A percentile compares a stretch with the other conserved stretches of the same genome.
These are phyloP conservation scores for Nicotiana noctiflora DNA, from an alignment of 257 asterid genomes.

Conservation along the genomic window DNA sequence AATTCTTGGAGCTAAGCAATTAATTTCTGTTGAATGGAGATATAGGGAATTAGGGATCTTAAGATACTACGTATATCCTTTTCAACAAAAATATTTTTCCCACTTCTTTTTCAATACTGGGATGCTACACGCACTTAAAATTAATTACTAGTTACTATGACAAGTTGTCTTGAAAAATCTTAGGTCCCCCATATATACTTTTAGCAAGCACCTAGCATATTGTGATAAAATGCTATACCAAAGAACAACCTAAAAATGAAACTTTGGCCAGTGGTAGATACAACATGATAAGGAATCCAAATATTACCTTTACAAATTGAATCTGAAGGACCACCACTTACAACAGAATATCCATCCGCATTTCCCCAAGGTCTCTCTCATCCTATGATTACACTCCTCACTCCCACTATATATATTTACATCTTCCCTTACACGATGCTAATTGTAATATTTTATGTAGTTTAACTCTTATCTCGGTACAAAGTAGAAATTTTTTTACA, in stretches of 20 bases:
- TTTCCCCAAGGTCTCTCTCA: constrained; percentile 10
- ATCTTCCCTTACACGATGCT: background rate
- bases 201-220: background rate
- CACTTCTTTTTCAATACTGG: background rate
- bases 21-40: background rate
- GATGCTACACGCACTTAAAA: too few relatives aligned
- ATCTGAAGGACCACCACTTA: background rate
- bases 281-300: constrained; percentile 21
- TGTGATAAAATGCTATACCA: background rate
- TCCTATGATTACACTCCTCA: constrained; percentile 1
- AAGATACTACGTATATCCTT: too few relatives aligned
- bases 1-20: too few relatives aligned
- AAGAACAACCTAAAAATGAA: background rate
- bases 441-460: background rate
- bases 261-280: constrained; percentile 8
- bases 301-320: background rate
- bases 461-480: background rate
- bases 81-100: background rate
- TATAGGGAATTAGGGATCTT: too few relatives aligned
- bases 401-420: background rate
- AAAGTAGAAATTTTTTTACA: background rate
- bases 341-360: constrained; percentile 11
- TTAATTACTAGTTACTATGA: too few relatives aligned
- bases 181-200: background rate
- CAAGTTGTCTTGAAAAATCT: background rate